Evolutionary conservation across 208 protist species (phyloP).

Genomic region (Crithidia fasciculata): DNA sequence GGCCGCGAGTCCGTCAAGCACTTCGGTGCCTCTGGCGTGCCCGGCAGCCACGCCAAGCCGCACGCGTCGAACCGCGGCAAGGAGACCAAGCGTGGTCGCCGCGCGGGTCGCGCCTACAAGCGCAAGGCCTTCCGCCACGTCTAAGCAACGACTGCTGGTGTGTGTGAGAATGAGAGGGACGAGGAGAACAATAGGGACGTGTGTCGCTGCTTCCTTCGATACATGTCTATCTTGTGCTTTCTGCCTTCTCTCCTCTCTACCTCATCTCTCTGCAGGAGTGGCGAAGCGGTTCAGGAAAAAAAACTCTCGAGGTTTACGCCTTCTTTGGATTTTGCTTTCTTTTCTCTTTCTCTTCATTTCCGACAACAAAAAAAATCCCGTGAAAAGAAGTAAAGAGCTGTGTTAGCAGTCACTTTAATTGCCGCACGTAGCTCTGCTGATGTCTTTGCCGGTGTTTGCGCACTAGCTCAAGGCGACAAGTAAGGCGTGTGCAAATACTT

Average conservation of each 20-base stretch:
- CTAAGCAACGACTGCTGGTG: no score
- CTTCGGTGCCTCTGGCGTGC: conserved; percentile 98
- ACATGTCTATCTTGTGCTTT: no score
- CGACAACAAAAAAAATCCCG: not conserved
- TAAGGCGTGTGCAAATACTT: no score
- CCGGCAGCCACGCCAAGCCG: conserved; percentile 91
- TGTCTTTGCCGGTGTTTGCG: no score
- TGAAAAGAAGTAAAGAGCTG: not conserved
- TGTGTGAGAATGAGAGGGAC: no score
- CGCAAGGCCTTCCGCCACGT: conserved; percentile 85
- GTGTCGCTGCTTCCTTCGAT: no score
- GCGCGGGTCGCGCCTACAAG: conserved; percentile 87
- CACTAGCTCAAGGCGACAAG: no score
- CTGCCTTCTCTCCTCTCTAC: not conserved
- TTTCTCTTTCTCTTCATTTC: conserved; percentile 21
- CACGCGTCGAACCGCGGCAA: conserved; percentile 80
- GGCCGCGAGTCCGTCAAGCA: conserved; percentile 97
- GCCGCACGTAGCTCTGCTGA: no score
- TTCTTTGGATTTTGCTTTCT: conserved; percentile 5
- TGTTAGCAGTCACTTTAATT: no score
- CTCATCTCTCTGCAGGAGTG: not conserved
- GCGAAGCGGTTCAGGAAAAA: no score
- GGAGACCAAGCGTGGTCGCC: conserved; percentile 95
- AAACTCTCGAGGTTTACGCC: conserved; percentile 11
- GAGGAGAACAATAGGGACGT: no score